Evolutionary conservation across 129 eudicot species (phyloP), one percentile per base, ranked within the genome.

Genomic region (Cynara cardunculus): DNA sequence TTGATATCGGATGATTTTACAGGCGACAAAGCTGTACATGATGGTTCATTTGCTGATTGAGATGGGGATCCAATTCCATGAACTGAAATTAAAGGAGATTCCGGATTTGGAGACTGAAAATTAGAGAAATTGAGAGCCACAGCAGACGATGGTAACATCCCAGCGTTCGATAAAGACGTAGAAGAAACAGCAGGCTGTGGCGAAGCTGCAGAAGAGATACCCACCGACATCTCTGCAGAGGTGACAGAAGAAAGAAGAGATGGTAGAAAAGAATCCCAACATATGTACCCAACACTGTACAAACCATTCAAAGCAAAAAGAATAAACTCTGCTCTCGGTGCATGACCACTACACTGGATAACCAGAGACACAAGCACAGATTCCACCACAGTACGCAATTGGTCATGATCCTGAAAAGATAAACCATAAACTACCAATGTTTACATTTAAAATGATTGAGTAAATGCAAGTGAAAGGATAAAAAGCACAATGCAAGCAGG

Each of bases 1-100:
- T 77, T 80, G 16, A 78, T 76, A 64, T 95, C 97, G 30, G 88
- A 87, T 37, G 97, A 84, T 80, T 92, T 95, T 73, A 89, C 71
- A 26, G 94, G 96, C 49, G 94, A 88, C 46, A 89, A 74, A 41
- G 94, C 81, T 24, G 88, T 82, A 56, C 90, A 84, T 81, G 92
- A 86, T 70, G 89, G 97, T 76, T 95, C 99, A 49, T 87, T 88
- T 39, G 90, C 97, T 46, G 99, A 95, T 41, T 89, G 97, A 26
- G 94, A 80, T 39, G 99, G 99, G 37, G 99, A 95, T 67, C 97
- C 99, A 75, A 95, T 90, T 70, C 94, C 97, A 70, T 92, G 97
- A 85, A 89, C 87, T 18, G 96, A 89, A 70, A 85, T 84, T 83
- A 95, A 84, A 7, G 99, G 99, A 76, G 97, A 92, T n/a, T 96